Conservation (phyloP, 208 protist genomes). For the Balamuthia mandrillaris region DNA sequence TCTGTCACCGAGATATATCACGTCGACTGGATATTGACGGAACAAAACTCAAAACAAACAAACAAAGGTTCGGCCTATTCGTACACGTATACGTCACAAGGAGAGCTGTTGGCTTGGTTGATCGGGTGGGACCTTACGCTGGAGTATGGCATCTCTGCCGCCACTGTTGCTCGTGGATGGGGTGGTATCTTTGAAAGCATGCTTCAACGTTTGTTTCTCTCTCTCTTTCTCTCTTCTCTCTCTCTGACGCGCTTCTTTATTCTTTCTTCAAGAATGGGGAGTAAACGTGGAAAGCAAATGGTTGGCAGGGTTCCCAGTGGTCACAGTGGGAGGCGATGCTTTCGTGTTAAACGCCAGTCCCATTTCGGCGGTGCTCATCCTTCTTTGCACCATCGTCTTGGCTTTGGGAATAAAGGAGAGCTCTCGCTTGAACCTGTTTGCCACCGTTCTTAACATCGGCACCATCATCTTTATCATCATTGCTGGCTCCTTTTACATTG, state of each 20-base stretch:
- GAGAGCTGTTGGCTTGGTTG: constrained; percentile 58
- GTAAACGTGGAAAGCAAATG: no score
- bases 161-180: constrained; percentile 62
- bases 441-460: constrained; percentile 51
- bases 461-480: constrained; percentile 55
- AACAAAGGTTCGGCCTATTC: background rate
- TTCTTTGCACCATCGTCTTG: constrained; percentile 18
- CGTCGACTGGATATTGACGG: no score
- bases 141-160: constrained; percentile 60
- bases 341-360: background rate
- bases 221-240: background rate
- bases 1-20: no score
- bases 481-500: constrained; percentile 13
- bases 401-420: constrained; percentile 53
- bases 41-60: background rate
- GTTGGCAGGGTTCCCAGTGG: background rate
- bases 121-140: constrained; percentile 61
- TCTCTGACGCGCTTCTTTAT: background rate
- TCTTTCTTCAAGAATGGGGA: no score
- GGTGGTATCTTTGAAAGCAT: constrained; percentile 33
- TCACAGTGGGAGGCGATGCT: background rate
- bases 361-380: constrained; percentile 39
- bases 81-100: constrained; percentile 58
- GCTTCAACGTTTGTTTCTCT: background rate
- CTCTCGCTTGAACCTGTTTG: constrained; percentile 50